Evolutionary conservation across 371 early-diverging fungal genomes (phyloP).

Genomic region (Mortierella sp.): DNA sequence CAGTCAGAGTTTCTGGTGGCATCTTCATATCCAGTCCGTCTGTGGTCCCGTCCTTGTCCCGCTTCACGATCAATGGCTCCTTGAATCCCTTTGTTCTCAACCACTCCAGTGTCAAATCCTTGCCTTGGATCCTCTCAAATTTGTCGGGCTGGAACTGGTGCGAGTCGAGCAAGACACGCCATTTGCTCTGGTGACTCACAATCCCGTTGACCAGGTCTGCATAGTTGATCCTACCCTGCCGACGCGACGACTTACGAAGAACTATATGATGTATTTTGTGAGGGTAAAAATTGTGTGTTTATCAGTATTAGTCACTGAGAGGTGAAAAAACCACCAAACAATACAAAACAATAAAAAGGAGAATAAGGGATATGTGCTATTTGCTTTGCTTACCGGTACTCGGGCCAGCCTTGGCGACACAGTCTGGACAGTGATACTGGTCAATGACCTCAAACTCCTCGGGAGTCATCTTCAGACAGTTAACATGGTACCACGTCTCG

Average conservation of each 20-base stretch:
- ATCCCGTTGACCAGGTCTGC: conserved; percentile 79
- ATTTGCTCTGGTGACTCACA: conserved; percentile 75
- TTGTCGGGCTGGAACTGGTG: conserved; percentile 69
- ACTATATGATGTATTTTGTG: conserved; percentile 20
- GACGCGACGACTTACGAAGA: conserved; percentile 71
- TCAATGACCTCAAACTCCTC: conserved; percentile 73
- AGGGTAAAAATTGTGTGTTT: neutral
- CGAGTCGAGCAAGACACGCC: conserved; percentile 69
- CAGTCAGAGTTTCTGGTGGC: conserved; percentile 75
- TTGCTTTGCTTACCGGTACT: conserved; percentile 65
- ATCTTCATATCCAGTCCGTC: conserved; percentile 86
- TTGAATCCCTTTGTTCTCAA: conserved; percentile 68
- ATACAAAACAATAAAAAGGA: conserved; percentile 4
- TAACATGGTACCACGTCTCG: conserved; percentile 76
- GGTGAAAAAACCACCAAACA: neutral
- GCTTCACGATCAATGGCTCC: conserved; percentile 71
- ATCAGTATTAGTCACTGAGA: no score
- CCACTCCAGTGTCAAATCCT: conserved; percentile 67
- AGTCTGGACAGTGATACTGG: conserved; percentile 75
- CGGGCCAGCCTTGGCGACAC: conserved; percentile 68
- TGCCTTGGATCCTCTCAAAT: conserved; percentile 69
- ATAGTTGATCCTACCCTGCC: conserved; percentile 73
- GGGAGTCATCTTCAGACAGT: conserved; percentile 69
- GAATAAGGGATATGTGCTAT: neutral
- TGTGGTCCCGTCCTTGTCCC: conserved; percentile 18